Evolutionary conservation across 768 basidiomycete species (phyloP).

Genomic region (Suillus clintonianus): DNA sequence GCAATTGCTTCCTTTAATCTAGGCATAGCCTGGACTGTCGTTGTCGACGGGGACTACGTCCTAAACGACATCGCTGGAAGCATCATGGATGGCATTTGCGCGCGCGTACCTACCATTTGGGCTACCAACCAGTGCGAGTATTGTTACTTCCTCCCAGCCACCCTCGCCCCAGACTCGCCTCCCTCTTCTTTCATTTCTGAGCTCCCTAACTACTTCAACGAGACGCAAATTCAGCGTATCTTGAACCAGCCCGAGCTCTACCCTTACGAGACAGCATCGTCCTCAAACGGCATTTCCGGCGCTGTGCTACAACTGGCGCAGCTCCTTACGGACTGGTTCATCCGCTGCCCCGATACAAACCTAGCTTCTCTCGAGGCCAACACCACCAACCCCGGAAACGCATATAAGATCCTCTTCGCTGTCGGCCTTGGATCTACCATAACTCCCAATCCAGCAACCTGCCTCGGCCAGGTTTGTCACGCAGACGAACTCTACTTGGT

Average conservation of each 20-base stretch:
- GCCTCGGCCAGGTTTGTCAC: conserved; percentile 17
- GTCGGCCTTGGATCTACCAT: conserved; percentile 12
- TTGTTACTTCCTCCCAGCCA: conserved; percentile 21
- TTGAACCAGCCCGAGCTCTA: conserved; percentile 14
- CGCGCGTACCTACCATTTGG: conserved; percentile 19
- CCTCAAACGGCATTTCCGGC: conserved; percentile 11
- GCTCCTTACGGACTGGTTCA: conserved; percentile 14
- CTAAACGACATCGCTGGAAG: conserved; percentile 15
- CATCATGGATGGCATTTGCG: conserved; percentile 15
- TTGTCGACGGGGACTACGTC: conserved; percentile 18
- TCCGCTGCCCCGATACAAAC: conserved; percentile 14
- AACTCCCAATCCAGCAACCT: conserved; percentile 13
- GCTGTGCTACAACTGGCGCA: conserved; percentile 13
- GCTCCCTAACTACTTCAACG: conserved; percentile 8
- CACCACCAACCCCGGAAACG: conserved; percentile 17
- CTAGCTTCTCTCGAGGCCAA: conserved; percentile 16
- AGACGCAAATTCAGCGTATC: conserved; percentile 10
- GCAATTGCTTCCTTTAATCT: conserved; percentile 9
- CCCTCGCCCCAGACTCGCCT: conserved; percentile 12
- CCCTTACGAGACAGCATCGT: conserved; percentile 16
- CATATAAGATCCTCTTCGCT: conserved; percentile 15
- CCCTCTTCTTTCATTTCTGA: conserved; percentile 8
- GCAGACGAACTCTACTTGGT: conserved; percentile 21
- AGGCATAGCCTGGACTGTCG: conserved; percentile 10
- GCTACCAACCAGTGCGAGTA: conserved; percentile 15